Evolutionary conservation across 2,329 filamentous ascomycete species (phyloP), one percentile per base, ranked within the genome.

Genomic region (Aspergillus ibericus): DNA sequence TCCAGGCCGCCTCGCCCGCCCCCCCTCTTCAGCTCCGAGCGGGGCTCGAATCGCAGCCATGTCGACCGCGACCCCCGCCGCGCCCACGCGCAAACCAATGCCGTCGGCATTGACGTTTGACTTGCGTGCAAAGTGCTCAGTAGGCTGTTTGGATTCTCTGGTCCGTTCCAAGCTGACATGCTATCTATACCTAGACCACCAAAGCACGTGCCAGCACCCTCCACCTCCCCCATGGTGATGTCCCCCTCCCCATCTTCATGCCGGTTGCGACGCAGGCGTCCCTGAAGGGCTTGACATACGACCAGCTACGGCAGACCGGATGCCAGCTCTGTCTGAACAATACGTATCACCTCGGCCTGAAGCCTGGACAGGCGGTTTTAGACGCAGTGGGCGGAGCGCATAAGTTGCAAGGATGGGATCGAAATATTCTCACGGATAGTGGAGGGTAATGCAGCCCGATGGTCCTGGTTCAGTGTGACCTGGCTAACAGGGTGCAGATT

Each of bases 201-300:
- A 92, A 93, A 82, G 95, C 95, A 25, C 90, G 95, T 66, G 95
- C 95, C 51, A 95, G 95, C 54, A 87, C 86, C 59, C 83, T 99
- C 55, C 89, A 88, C 49, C 87, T 99, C 25, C 93, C 95, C 52
- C 96, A 99, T 85, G 95, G 95, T 58, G 83, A 89, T 1, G 93
- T 99, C 25, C 86, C 90, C 68, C 85, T 98, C 29, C 95, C 96
- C 7, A 87, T 98, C 59, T 99, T 99, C 77, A 99, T 99, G 95
- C 95, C 95, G 15, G 95, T 99, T 44, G 95, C 95, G 29, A 99
- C 95, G 0, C 95, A 99, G 77, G 95, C 91, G 1, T 96, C 93
- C 0, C 82, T 99, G 38, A 99, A 99, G 74, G 95, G 95, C 44
- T 79, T 99, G 56, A 98, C 95, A 0, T 92, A 93, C 1, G 88